Evolutionary conservation across 768 basidiomycete genomes (phyloP), one percentile per base, ranked within the genome.

Genomic region (Lenzites betulinus): DNA sequence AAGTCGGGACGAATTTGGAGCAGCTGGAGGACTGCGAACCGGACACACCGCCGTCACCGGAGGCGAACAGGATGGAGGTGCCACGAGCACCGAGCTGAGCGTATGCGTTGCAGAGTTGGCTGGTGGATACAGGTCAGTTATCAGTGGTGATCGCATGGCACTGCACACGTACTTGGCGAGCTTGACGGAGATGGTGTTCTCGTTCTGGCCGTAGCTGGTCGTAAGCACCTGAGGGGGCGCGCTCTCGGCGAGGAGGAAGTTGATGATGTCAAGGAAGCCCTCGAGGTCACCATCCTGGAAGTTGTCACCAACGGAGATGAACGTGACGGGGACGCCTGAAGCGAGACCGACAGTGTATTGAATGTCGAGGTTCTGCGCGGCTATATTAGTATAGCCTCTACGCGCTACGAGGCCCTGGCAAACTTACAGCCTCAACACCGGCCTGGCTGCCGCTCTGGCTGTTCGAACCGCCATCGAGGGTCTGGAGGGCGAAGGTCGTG

Each of bases 151-250:
- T 2, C 30, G 30, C 4, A 5, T 25, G 7, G 22, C 9, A 22
- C 5, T 8, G 16, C 36, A 30, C n/a, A 49, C 79, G 51, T 82
- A 84, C 26, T 35, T 65, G 8, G 87, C 85, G 59, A 81, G 85
- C 46, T 70, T 74, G 57, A 69, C 53, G 13, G 88, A 86, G 26
- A 90, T 83, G 79, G 85, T 83, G 66, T 86, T 83, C 58, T 92
- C 90, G 62, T 84, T 80, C 44, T 90, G 86, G 5, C 81, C 86
- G 67, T 91, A 92, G 64, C 86, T 88, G 0, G 87, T 91, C 0
- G 88, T 67, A 25, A 91, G 85, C 9, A 83, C 77, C 59, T 81
- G 78, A 80, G 88, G 86, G 1, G 81, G 70, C 41, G 74, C 67
- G 13, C 71, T 47, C 33, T 82, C 77, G 13, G 62, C 65, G 1